Conservation (phyloP, 1,139 yeast genomes). For the Pichia terricola region DNA sequence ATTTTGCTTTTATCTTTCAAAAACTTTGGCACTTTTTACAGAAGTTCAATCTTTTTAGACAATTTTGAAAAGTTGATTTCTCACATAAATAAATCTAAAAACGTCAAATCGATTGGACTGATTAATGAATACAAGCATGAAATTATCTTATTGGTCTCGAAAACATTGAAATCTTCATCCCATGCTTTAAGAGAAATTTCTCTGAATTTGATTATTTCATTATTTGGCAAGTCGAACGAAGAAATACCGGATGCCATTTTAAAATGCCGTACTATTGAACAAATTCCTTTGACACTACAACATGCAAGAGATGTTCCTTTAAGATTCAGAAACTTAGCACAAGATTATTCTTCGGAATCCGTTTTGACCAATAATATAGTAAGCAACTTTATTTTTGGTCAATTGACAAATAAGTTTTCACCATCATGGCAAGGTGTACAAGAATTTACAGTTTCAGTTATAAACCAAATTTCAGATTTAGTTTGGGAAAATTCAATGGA, state of each 20-base stretch:
- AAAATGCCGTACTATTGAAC: slow-evolving; percentile 52
- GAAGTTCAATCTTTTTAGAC: slow-evolving; percentile 16
- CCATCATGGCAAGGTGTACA: slow-evolving; percentile 78
- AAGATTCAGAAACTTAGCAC: slow-evolving; percentile 56
- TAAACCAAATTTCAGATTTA: slow-evolving; percentile 32
- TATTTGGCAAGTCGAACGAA: slow-evolving; percentile 12
- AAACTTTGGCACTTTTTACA: slow-evolving; percentile 8
- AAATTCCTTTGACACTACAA: slow-evolving; percentile 58
- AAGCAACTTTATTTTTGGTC: slow-evolving; percentile 58
- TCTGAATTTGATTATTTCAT: slow-evolving; percentile 18
- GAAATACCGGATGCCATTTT: slow-evolving; percentile 20
- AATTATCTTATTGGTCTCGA: slow-evolving; percentile 13
- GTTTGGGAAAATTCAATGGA: slow-evolving; percentile 50
- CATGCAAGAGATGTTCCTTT: slow-evolving; percentile 68
- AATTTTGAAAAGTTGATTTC: slow-evolving; percentile 13
- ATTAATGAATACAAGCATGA: slow-evolving; percentile 5
- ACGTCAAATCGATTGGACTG: slow-evolving; percentile 5
- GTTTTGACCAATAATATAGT: slow-evolving; percentile 33
- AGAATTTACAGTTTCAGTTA: slow-evolving; percentile 45
- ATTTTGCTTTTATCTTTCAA: slow-evolving; percentile 9
- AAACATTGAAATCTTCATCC: slow-evolving; percentile 17
- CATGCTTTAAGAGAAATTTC: slow-evolving; percentile 19
- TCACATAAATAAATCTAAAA: background rate
- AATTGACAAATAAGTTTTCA: slow-evolving; percentile 65
- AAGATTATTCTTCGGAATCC: slow-evolving; percentile 35